Base-by-base conservation (phyloP, 164 flowering plant species). In the Umbellularia californica region DNA sequence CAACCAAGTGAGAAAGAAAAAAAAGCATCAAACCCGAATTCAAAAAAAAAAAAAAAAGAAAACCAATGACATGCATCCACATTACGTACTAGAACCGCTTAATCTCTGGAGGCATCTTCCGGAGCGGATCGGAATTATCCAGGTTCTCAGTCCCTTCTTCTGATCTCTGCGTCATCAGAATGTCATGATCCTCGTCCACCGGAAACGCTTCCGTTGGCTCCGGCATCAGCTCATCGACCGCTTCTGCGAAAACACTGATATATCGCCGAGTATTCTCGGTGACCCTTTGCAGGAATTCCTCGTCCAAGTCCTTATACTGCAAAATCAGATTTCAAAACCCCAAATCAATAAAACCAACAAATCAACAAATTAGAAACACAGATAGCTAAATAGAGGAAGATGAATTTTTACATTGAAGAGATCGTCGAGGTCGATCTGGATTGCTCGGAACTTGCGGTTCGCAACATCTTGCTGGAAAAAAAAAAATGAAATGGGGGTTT, bases 91-190 rank as follows among this genome's bases (percentile, higher is more conserved):
- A 94, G 75, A 83, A 91, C 17, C 99, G 91, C 79, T 89, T 96
- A 19, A 96, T 96, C 70, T 91, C 97, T 0, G 97, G 81, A 64
- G 99, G 99, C 97, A 96, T 92, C 79, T 77, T 83, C 86, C 87
- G 92, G 10, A 19, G 77, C 0, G 92, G 91, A 85, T 96, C 97
- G 30, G 89, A 63, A n/a, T 83, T 86, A 62, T 91, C 95, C 0
- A 83, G 74, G 77, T 82, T 87, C 63, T 96, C 97, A 2, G 86
- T 80, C 55, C 84, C 89, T 58, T 94, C 95, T 75, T 89, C 95
- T 19, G 88, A 74, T 74, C 98, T 88, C 78, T 96, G 98, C 1
- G 97, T 91, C 97, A 96, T 90, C 79, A 92, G 65, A 52, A 92
- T 85, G 72, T 94, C 98, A 80, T 87, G 90, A 75, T 91, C 98